Percentiles rank a stretch among this genome's conserved stretches.
Conservation (phyloP, 768 basidiomycete genomes). For the Collybiopsis luxurians region DNA sequence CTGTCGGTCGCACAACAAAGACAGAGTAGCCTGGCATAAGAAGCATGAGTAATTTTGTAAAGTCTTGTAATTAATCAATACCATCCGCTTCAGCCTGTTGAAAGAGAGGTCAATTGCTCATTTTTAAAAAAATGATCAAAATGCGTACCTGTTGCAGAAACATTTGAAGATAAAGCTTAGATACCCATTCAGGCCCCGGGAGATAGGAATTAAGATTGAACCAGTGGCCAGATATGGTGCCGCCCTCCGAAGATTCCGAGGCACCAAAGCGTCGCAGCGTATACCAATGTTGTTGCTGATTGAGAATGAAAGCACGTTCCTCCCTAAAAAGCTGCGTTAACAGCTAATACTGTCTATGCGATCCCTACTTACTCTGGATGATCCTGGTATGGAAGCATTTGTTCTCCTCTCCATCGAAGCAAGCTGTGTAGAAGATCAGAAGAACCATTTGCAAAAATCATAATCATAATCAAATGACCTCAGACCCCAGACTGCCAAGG, state of each 20-base stretch:
- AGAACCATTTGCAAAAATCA: slow-evolving; percentile 5
- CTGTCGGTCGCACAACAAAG: slow-evolving; percentile 68
- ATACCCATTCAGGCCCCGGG: slow-evolving; percentile 73
- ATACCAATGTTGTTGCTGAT: slow-evolving; percentile 88
- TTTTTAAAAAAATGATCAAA: too few species aligned
- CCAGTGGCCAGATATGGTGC: slow-evolving; percentile 67
- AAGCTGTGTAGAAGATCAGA: slow-evolving; percentile 45
- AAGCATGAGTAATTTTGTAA: background rate
- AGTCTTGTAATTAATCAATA: slow-evolving; percentile 20
- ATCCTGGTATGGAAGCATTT: slow-evolving; percentile 73
- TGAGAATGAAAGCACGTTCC: slow-evolving; percentile 86
- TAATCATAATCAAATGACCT: slow-evolving; percentile 40
- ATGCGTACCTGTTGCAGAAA: slow-evolving; percentile 60
- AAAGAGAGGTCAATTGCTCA: background rate
- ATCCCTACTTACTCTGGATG: slow-evolving; percentile 64
- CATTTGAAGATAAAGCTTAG: slow-evolving; percentile 81
- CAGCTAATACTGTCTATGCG: background rate
- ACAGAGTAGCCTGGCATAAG: slow-evolving; percentile 66
- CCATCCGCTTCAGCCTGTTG: slow-evolving; percentile 71
- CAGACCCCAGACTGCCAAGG: slow-evolving; percentile 81
- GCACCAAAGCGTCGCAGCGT: slow-evolving; percentile 78
- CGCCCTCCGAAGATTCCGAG: slow-evolving; percentile 38
- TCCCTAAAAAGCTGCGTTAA: slow-evolving; percentile 39
- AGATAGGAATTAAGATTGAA: slow-evolving; percentile 86
- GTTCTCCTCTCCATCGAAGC: slow-evolving; percentile 80